phyloP scores from a whole-genome alignment of 1,284 basidiomycete genomes.

The Apiotrichum laibachii region DNA sequence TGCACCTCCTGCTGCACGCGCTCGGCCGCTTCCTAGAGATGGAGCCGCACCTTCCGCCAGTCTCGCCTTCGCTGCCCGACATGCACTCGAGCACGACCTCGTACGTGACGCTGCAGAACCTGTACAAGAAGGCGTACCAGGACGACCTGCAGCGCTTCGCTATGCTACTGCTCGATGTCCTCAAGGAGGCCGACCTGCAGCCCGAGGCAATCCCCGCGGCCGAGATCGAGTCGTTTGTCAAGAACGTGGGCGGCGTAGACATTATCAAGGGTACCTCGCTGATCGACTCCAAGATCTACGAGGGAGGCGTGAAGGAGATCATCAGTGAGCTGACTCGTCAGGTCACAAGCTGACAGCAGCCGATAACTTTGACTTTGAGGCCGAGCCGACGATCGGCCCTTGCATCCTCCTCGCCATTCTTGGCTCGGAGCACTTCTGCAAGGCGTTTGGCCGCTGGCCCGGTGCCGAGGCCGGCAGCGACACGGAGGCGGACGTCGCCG shows the following conservation, averaged over 20 bases:
- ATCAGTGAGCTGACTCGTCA: conserved; percentile 58
- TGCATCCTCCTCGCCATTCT: conserved; percentile 51
- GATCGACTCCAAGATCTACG: conserved; percentile 60
- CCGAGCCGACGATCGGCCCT: conserved; percentile 20
- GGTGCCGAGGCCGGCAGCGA: conserved; percentile 49
- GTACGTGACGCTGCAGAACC: conserved; percentile 58
- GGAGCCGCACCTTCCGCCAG: conserved; percentile 58
- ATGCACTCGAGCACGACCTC: conserved; percentile 88
- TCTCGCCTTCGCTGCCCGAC: conserved; percentile 76
- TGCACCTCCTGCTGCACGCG: conserved; percentile 82
- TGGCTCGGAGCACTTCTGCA: conserved; percentile 52
- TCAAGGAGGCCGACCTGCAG: conserved; percentile 37
- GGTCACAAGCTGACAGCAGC: conserved; percentile 5
- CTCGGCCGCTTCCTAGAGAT: conserved; percentile 59
- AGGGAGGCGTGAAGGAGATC: conserved; percentile 46
- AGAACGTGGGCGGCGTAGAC: conserved; percentile 79
- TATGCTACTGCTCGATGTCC: conserved; percentile 38
- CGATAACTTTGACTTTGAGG: conserved; percentile 18
- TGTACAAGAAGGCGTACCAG: conserved; percentile 46
- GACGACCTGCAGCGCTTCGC: conserved; percentile 43
- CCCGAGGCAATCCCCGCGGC: conserved; percentile 54
- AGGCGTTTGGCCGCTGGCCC: conserved; percentile 51
- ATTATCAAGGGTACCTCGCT: conserved; percentile 71
- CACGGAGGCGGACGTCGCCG: conserved; percentile 42
- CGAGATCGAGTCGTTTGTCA: conserved; percentile 77